Percentiles rank a stretch among this genome's conserved stretches.
Conservation (phyloP, 1,284 basidiomycete species). For the Cryptococcus hybrid region DNA sequence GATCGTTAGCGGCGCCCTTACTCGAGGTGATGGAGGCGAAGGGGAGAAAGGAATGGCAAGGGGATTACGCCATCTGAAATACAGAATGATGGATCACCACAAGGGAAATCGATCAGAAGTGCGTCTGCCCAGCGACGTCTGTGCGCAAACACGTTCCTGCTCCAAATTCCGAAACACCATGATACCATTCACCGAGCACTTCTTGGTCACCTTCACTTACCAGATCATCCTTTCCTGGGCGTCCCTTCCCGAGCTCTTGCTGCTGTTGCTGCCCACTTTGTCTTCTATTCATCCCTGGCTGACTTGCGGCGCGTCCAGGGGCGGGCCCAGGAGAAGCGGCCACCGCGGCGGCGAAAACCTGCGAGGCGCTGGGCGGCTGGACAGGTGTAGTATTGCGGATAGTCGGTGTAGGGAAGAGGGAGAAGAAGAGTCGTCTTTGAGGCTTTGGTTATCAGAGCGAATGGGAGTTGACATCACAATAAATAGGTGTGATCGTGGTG, state of each 20-base stretch:
- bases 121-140: neutral
- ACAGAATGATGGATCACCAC: neutral
- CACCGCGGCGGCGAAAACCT: slow-evolving; percentile 11
- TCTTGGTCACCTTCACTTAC: neutral
- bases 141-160: neutral
- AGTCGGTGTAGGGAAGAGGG: slow-evolving; percentile 17
- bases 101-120: neutral
- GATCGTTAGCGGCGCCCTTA: neutral
- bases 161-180: neutral
- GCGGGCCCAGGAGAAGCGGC: neutral
- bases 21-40: neutral
- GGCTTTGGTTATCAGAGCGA: too few species aligned
- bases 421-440: slow-evolving; percentile 1
- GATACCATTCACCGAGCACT: neutral
- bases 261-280: slow-evolving; percentile 10
- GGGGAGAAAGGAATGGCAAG: neutral
- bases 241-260: slow-evolving; percentile 21
- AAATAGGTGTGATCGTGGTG: too few species aligned
- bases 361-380: slow-evolving; percentile 1
- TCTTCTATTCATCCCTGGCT: neutral
- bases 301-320: neutral
- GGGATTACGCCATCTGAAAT: neutral
- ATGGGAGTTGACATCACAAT: neutral
- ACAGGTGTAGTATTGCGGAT: slow-evolving; percentile 8
- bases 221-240: slow-evolving; percentile 4